Percentiles rank a stretch among this genome's conserved stretches.
These are phyloP conservation scores for Cutaneotrichosporon sp. DNA, from an alignment of 1,284 basidiomycete species.

Conservation along the genomic window DNA sequence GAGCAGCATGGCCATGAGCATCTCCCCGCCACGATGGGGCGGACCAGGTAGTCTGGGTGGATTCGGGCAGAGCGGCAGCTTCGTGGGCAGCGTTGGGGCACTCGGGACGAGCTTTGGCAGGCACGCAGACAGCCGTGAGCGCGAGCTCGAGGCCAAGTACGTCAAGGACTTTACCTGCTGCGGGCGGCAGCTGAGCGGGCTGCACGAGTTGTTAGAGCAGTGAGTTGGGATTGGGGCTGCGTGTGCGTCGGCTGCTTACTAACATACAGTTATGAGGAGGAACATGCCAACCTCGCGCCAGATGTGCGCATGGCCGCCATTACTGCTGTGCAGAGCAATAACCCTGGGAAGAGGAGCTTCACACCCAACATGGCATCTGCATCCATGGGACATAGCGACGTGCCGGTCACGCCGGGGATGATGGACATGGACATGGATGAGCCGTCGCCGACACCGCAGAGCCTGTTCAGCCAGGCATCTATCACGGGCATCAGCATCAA, in stretches of 20 bases:
- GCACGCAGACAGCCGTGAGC: constrained; percentile 37
- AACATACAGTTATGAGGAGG: constrained; percentile 46
- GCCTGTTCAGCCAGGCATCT: constrained; percentile 16
- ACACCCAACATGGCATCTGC: not conserved
- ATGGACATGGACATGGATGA: constrained; percentile 50
- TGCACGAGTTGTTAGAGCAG: constrained; percentile 50
- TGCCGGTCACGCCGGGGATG: constrained; percentile 48
- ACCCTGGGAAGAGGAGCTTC: constrained; percentile 6
- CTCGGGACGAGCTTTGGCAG: constrained; percentile 39
- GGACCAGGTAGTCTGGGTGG: constrained; percentile 23
- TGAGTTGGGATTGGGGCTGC: constrained; percentile 38
- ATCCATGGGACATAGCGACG: constrained; percentile 31
- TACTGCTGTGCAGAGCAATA: constrained; percentile 34
- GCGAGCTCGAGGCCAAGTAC: constrained; percentile 48
- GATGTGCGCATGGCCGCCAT: constrained; percentile 45
- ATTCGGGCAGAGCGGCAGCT: constrained; percentile 24
- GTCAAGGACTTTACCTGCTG: constrained; percentile 49
- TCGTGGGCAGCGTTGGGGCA: constrained; percentile 37
- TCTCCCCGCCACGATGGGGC: constrained; percentile 42
- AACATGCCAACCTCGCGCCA: constrained; percentile 45
- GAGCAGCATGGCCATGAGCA: constrained; percentile 39
- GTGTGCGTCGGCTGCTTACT: not conserved
- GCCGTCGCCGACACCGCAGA: constrained; percentile 17
- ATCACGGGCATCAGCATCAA: constrained; percentile 9
- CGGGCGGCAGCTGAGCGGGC: constrained; percentile 43